phyloP scores from a whole-genome alignment of 2,329 filamentous ascomycete species.

The Colletotrichum camelliae region DNA sequence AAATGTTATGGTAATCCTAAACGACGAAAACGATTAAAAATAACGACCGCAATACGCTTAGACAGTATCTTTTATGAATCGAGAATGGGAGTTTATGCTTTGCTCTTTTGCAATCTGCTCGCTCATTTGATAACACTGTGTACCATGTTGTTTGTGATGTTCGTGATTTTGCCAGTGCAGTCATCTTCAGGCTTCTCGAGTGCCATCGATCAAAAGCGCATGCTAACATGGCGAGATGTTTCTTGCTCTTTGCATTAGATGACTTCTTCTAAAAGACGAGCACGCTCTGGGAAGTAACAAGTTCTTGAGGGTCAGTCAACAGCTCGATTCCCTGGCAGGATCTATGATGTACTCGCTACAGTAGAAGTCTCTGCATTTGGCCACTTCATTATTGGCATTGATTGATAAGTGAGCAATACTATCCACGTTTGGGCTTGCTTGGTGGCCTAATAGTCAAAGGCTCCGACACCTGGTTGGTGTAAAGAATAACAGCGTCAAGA shows the following conservation, averaged over 20 bases:
- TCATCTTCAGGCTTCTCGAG: neutral
- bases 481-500: too few species aligned
- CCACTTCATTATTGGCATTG: neutral
- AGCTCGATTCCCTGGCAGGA: neutral
- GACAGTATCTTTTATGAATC: neutral
- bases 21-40: neutral
- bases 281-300: too few species aligned
- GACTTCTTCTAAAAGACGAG: too few species aligned
- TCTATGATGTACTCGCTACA: neutral
- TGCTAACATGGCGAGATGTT: neutral
- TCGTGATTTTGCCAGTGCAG: accelerated
- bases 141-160: neutral
- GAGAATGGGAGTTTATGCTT: neutral
- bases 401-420: neutral
- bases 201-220: neutral
- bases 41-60: neutral
- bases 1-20: neutral
- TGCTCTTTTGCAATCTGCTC: neutral
- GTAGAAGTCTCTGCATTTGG: neutral
- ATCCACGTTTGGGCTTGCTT: neutral
- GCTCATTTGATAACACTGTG: neutral
- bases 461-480: too few species aligned
- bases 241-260: neutral
- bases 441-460: neutral
- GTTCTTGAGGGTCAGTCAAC: neutral